phyloP scores from a whole-genome alignment of 805 yeast species.

The Candida qinlingensis region DNA sequence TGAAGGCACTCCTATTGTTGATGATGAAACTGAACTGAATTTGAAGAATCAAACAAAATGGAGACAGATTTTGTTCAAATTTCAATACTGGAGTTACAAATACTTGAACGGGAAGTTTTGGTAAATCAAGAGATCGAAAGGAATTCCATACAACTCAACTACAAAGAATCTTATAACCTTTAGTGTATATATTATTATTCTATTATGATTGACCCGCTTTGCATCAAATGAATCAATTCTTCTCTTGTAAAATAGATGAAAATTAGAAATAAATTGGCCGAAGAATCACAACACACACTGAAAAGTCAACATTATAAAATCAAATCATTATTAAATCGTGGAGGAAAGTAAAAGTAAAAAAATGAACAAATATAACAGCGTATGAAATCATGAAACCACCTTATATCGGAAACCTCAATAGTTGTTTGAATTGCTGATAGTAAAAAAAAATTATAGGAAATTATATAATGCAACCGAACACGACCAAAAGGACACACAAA shows the following conservation, averaged over 20 bases:
- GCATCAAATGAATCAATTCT: not conserved
- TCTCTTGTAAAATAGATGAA: no score
- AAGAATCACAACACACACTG: not conserved
- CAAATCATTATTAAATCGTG: no score
- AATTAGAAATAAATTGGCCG: not conserved
- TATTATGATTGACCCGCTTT: not conserved
- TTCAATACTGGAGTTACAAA: conserved; percentile 28
- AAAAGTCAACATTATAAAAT: not conserved
- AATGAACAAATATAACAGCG: no score
- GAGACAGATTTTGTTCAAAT: conserved; percentile 26
- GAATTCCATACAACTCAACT: no score
- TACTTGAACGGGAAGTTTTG: conserved; percentile 10
- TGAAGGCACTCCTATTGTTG: conserved; percentile 28
- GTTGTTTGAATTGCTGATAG: no score
- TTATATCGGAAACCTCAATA: no score
- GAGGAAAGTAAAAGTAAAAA: no score
- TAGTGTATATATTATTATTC: not conserved
- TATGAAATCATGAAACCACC: no score
- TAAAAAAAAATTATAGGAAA: no score
- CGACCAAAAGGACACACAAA: no score
- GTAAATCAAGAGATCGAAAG: not conserved
- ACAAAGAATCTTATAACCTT: no score
- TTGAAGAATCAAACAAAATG: conserved; percentile 27
- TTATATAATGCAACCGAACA: no score
- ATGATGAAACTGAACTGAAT: conserved; percentile 31